Evolutionary conservation across 306 rosid genomes (phyloP).

Genomic region (Vachellia pachyceras): DNA sequence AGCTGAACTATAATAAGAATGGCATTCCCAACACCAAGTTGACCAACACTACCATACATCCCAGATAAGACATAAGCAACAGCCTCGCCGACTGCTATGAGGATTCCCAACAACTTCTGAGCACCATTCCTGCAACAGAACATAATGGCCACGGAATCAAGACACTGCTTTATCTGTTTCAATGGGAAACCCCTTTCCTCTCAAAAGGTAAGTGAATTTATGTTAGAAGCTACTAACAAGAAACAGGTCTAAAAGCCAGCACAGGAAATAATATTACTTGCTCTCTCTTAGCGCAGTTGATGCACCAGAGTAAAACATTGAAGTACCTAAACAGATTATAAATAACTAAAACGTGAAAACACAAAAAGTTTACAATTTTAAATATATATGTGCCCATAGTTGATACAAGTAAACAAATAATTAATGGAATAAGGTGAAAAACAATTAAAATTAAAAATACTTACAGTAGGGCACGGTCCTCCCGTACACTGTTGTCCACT

Average conservation of each 20-base stretch:
- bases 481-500: conserved; percentile 93
- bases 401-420: neutral
- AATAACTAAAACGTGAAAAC: neutral
- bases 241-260: neutral
- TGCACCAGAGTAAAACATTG: neutral
- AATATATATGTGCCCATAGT: neutral
- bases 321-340: neutral
- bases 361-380: neutral
- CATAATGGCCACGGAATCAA: neutral
- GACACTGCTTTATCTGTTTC: neutral
- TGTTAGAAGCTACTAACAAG: neutral
- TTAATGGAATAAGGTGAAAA: neutral
- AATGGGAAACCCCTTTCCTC: neutral
- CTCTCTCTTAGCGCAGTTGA: neutral
- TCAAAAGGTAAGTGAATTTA: neutral
- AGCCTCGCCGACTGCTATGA: conserved; percentile 95
- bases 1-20: conserved; percentile 90
- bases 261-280: neutral
- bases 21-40: conserved; percentile 97
- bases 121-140: conserved; percentile 74
- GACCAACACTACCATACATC: conserved; percentile 97
- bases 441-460: conserved; percentile 32
- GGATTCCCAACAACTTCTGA: conserved; percentile 85
- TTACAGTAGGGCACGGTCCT: conserved; percentile 92
- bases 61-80: conserved; percentile 98